Base-by-base conservation (phyloP, 495 filamentous ascomycete species). In the Patellaria atrata region DNA sequence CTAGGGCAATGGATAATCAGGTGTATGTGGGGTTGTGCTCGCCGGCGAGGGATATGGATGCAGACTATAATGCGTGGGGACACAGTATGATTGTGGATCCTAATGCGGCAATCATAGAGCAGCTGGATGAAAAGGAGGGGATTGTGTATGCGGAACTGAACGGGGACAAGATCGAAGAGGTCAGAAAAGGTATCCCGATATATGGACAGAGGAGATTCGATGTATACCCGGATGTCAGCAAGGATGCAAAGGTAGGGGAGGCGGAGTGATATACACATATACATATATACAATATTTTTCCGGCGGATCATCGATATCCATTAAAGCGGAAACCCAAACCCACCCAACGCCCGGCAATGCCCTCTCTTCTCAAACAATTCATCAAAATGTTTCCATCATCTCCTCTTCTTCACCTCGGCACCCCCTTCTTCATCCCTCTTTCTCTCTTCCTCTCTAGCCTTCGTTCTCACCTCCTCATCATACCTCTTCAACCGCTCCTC, bases 1-100 rank as follows among this genome's bases (percentile, higher is more conserved):
- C 82, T 7, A 65, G 89, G 36, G 89, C 89, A 8, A 65, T 87
- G 51, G 89, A 99, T 50, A 96, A 96, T 58, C 87, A 99, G 67
- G 53, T 85, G 2, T 99, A 87, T 57, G 87, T 96, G 22, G 89
- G 75, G 16, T 53, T 96, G 54, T 96, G 91, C 59, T 84, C 77
- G 51, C 91, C 91, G 4, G 83, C 89, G 24, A 64, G 89, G 40
- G 85, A 93, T 54, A 62, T 74, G 62, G 48, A 55, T 11, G 81
- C 81, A 2, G 65, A 61, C 13, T 99, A 99, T 52, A 72, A 86
- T 52, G 91, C 91, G 1, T 96, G 71, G 62, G 91, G 91, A 0
- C 89, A 99, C 52, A 89, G 75, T 45, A 60, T 93, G 63, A 62
- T 94, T 29, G 77, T 76, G 18, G 80, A 89, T 53, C 89, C 89